These are phyloP conservation scores for Aureobasidium mangrovei DNA, from an alignment of 2,329 filamentous ascomycete genomes.

Conservation along the genomic window DNA sequence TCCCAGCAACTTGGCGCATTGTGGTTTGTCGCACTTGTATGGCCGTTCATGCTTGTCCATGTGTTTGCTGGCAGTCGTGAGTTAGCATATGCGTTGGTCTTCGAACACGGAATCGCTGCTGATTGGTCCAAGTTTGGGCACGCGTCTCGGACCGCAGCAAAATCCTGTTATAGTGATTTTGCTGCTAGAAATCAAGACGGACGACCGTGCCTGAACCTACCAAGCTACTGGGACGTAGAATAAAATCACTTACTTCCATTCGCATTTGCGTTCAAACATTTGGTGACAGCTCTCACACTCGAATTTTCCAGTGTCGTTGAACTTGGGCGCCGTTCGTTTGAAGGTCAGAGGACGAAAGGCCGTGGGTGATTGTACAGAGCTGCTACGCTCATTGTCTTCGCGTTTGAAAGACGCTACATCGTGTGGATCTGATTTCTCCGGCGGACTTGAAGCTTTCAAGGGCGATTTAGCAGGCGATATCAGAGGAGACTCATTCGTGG, in stretches of 20 bases:
- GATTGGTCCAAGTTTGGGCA: background rate
- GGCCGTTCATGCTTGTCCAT: slow-evolving; percentile 97
- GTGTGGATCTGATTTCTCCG: background rate
- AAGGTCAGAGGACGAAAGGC: background rate
- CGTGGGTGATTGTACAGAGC: background rate
- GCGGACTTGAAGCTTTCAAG: background rate
- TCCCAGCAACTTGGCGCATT: slow-evolving; percentile 82
- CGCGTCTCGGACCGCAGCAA: background rate
- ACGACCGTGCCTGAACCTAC: background rate
- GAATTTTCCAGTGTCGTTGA: slow-evolving; percentile 4
- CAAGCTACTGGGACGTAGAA: background rate
- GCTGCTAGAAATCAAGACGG: background rate
- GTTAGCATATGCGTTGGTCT: slow-evolving; percentile 17
- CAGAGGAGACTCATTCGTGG: background rate
- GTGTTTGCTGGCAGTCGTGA: slow-evolving; percentile 60
- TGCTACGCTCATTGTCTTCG: background rate
- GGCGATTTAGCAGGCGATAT: slow-evolving; percentile 6
- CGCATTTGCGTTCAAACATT: slow-evolving; percentile 72
- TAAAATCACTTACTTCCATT: slow-evolving; percentile 70
- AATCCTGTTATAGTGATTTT: background rate
- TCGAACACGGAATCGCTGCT: background rate
- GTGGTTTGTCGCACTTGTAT: slow-evolving; percentile 74
- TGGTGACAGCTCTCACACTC: slow-evolving; percentile 9
- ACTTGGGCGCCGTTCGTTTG: slow-evolving; percentile 3
- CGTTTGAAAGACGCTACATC: background rate